Evolutionary conservation across 441 rosid species (phyloP), one percentile per base, ranked within the genome.

Genomic region (Gossypium aridum): DNA sequence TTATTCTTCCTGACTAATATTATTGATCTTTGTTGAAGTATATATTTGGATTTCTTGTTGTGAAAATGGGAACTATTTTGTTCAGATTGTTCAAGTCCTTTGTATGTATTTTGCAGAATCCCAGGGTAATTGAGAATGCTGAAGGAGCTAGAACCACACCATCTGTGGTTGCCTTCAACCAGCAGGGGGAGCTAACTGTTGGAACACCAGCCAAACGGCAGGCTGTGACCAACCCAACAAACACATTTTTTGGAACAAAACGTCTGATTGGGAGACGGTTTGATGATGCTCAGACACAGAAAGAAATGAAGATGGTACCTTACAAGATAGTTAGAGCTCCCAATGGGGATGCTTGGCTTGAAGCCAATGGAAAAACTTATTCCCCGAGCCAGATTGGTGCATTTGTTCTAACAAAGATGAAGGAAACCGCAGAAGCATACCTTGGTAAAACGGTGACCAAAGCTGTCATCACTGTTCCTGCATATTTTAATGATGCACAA

Each of bases 121-220:
- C 91, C 65, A 87, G 79, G 68, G 91, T 87, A 51, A 87, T 87
- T 80, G 91, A 84, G 82, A 87, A 87, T 79, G 72, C 91, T 0
- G 87, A 86, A 75, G 91, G 91, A 49, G 79, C 87, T 9, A 23
- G 91, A 61, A 87, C 91, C 6, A 87, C 89, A 7, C 91, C 89
- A 12, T 87, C 91, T 7, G 86, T 87, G 7, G 88, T 85, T 81
- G 87, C 88, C 19, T 79, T 87, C 55, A 84, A 83, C 80, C 88
- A 84, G 73, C 87, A 84, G 71, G 88, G 85, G 7, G 89, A 84
- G 78, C 68, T 83, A 17, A 74, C 84, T 8, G 87, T 85, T 49
- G 91, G 91, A 69, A 87, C 84, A 22, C 86, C 91, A 1, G 91
- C 86, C 62, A 87, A 87, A 72, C 87, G 89, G 6, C 84, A 79